Base-by-base conservation (phyloP, 768 basidiomycete species). In the Leccinum truebloodii region DNA sequence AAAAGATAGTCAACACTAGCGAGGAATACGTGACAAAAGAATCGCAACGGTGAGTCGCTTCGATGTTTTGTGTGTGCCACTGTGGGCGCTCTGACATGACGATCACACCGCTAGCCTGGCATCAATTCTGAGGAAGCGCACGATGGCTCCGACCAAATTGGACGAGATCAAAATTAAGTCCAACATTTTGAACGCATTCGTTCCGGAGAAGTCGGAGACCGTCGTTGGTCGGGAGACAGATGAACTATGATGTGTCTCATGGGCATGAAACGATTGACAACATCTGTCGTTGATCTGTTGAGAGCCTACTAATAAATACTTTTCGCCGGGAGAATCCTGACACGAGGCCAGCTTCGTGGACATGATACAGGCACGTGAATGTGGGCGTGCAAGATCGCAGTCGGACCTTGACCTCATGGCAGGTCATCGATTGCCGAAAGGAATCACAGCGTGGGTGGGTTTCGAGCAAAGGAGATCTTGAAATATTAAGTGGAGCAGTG, bases 121-220 rank as follows among this genome's bases (percentile, higher is more conserved):
- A 59, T 83, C 84, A 61, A 90, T 96, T 68, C 81, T 95, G 59
- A 76, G 78, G 67, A 96, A 95, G 75, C 87, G 88, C 53, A 86
- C 79, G n/a, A 78, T 98, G 48, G 80, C 89, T 8, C 80, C 83
- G 0, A 75, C 80, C 46, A 98, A 98, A 77, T 76, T 95, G 48
- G 97, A 99, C 71, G 94, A 98, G 78, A 87, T 98, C 70, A 90
- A 92, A 76, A 83, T 91, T 73, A 98, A 96, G 79, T 82, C 85
- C 57, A 98, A 98, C 78, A 84, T 98, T 67, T 82, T 94, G 52
- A 73, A 76, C 16, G 84, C 89, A 0, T 93, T 94, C 59, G 70
- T 71, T 30, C 70, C 57, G 9, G 69, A 73, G 51, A 76, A 81
- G 63, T 71, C 70, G 8, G 75, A 75, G 64, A 77, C 76, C 32